A percentile compares a stretch with the other conserved stretches of the same genome.
These are phyloP conservation scores for Venturiaceae sp. DNA, from an alignment of 2,329 filamentous ascomycete genomes.

Conservation along the genomic window DNA sequence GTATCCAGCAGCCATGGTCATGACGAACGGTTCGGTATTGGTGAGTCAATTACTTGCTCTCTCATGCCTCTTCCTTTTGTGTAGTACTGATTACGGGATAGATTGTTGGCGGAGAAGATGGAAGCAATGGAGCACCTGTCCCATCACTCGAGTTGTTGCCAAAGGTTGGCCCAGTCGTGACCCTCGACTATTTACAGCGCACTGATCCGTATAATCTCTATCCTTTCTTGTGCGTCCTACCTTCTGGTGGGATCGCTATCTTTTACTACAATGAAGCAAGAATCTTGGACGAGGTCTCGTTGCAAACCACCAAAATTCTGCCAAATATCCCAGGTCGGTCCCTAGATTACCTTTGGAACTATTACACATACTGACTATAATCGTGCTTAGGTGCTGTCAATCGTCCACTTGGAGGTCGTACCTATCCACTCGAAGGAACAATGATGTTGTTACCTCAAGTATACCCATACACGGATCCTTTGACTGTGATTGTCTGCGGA, in stretches of 20 bases:
- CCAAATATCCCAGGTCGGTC: conserved; percentile 57
- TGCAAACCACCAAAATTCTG: conserved; percentile 22
- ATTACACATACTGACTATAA: too few relatives aligned
- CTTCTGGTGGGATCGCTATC: conserved; percentile 52
- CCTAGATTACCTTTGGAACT: too few relatives aligned
- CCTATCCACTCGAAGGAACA: conserved; percentile 18
- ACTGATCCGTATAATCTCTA: conserved; percentile 58
- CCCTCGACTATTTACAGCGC: conserved; percentile 31
- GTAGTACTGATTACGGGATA: too few relatives aligned
- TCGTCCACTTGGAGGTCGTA: conserved; percentile 49
- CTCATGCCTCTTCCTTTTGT: too few relatives aligned
- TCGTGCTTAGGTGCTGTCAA: too few relatives aligned
- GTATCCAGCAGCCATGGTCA: conserved; percentile 55
- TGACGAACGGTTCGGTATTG: conserved; percentile 56
- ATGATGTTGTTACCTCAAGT: conserved; percentile 8
- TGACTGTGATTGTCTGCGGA: conserved; percentile 50
- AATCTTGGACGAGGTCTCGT: conserved; percentile 9
- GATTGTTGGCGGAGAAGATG: conserved; percentile 47
- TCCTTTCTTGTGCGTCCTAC: conserved; percentile 51
- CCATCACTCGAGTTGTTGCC: conserved; percentile 55
- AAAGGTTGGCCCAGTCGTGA: conserved; percentile 25
- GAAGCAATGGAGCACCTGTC: conserved; percentile 50
- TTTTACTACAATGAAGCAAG: conserved; percentile 9
- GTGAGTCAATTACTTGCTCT: too few relatives aligned
- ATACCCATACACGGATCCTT: conserved; percentile 22